Percentiles rank a stretch among this genome's conserved stretches.
phyloP scores from a whole-genome alignment of 352 stramenopile genomes.

The Globisporangium middletonii region DNA sequence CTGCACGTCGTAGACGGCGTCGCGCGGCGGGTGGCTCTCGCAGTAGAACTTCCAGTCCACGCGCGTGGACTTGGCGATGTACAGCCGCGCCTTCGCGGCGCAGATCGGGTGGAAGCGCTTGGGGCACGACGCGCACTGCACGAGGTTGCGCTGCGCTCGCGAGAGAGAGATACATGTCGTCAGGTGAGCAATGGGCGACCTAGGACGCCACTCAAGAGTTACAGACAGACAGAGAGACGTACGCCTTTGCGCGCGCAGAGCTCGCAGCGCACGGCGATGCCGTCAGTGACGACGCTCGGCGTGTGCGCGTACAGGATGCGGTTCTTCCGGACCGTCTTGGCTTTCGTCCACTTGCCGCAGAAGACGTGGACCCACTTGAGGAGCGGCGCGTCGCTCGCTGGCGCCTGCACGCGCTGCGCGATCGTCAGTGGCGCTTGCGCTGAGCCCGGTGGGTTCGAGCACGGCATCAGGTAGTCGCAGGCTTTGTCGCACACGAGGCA shows the following conservation, averaged over 20 bases:
- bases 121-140: constrained; percentile 45
- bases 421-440: background rate
- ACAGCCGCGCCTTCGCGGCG: constrained; percentile 58
- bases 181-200: background rate
- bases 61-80: constrained; percentile 49
- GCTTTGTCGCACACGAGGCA: constrained; percentile 65
- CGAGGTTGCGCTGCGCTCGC: constrained; percentile 32
- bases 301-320: constrained; percentile 52
- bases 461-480: constrained; percentile 81
- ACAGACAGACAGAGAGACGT: constrained; percentile 7
- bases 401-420: background rate
- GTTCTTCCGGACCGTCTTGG: constrained; percentile 55
- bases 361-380: constrained; percentile 76
- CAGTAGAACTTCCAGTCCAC: constrained; percentile 80
- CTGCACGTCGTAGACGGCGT: constrained; percentile 64
- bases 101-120: constrained; percentile 77
- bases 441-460: constrained; percentile 19
- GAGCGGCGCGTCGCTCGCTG: constrained; percentile 4
- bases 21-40: constrained; percentile 45
- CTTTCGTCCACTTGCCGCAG: constrained; percentile 71
- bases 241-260: constrained; percentile 46
- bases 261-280: constrained; percentile 38
- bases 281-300: constrained; percentile 18
- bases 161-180: background rate
- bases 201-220: background rate